phyloP scores from a whole-genome alignment of 2,329 filamentous ascomycete species.

The Arthrocladium fulminans region DNA sequence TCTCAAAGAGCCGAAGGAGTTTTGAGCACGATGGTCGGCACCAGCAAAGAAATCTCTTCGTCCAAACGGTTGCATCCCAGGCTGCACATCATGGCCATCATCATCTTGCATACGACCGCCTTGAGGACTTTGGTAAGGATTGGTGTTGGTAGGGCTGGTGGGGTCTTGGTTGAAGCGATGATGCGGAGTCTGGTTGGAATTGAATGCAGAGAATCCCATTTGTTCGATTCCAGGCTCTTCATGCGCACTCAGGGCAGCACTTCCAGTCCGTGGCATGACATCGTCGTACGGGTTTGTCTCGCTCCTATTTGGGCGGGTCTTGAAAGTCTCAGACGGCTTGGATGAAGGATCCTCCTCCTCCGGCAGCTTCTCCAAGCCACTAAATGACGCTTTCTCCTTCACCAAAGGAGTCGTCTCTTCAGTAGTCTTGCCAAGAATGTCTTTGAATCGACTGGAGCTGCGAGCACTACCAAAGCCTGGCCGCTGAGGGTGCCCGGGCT shows the following conservation, averaged over 20 bases:
- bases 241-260: conserved; percentile 64
- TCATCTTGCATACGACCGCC: conserved; percentile 56
- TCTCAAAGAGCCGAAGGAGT: conserved; percentile 57
- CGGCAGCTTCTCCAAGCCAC: conserved; percentile 45
- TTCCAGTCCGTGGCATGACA: conserved; percentile 44
- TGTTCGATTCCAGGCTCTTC: conserved; percentile 52
- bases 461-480: conserved; percentile 55
- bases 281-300: conserved; percentile 42
- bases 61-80: conserved; percentile 31
- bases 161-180: conserved; percentile 53
- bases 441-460: conserved; percentile 76
- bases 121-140: conserved; percentile 87
- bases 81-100: conserved; percentile 44
- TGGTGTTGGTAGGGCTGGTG: conserved; percentile 87
- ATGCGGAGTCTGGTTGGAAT: conserved; percentile 50
- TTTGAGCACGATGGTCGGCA: conserved; percentile 77
- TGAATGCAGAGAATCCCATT: conserved; percentile 51
- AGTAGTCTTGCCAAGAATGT: conserved; percentile 70
- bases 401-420: conserved; percentile 51
- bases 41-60: conserved; percentile 49
- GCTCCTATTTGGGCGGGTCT: conserved; percentile 40
- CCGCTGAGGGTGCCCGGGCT: conserved; percentile 54
- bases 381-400: conserved; percentile 48
- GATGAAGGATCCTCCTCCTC: conserved; percentile 43
- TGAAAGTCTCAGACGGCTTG: conserved; percentile 43